These are phyloP conservation scores for Sporisorium graminicola DNA, from an alignment of 1,284 basidiomycete genomes.

Conservation along the genomic window DNA sequence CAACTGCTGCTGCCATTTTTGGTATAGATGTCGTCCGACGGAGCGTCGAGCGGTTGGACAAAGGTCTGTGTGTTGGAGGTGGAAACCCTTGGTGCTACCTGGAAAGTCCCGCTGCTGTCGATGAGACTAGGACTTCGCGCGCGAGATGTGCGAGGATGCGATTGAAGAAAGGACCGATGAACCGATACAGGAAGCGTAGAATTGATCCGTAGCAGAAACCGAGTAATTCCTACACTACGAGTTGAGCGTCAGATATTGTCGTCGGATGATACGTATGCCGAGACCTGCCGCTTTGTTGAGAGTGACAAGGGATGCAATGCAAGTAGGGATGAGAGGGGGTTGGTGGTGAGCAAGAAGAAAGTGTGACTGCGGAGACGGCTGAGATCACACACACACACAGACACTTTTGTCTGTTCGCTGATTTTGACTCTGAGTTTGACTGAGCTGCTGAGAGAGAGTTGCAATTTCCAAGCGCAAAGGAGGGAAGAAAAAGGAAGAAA, in stretches of 20 bases:
- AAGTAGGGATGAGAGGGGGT: background rate
- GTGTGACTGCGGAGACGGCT: conserved; percentile 9
- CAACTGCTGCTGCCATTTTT: conserved; percentile 55
- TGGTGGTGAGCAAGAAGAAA: conserved; percentile 6
- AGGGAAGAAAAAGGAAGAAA: conserved; percentile 26
- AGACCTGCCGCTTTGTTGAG: conserved; percentile 2
- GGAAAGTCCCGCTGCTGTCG: background rate
- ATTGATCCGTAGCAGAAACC: background rate
- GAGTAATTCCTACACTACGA: background rate
- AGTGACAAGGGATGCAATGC: background rate
- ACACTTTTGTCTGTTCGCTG: background rate
- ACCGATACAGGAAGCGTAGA: background rate
- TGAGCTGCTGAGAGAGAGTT: no score
- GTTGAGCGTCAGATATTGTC: conserved; percentile 5
- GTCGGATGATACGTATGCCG: no score
- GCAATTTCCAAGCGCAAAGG: conserved; percentile 1
- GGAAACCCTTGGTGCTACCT: background rate
- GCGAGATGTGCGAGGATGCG: conserved; percentile 1
- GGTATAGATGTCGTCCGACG: conserved; percentile 12
- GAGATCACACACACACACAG: background rate
- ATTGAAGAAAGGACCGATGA: background rate
- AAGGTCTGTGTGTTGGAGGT: background rate
- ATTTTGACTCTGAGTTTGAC: background rate
- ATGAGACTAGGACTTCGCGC: background rate
- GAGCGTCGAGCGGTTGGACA: background rate